These are phyloP conservation scores for Krasilnikovozyma curviuscula DNA, from an alignment of 768 basidiomycete species.

Conservation along the genomic window DNA sequence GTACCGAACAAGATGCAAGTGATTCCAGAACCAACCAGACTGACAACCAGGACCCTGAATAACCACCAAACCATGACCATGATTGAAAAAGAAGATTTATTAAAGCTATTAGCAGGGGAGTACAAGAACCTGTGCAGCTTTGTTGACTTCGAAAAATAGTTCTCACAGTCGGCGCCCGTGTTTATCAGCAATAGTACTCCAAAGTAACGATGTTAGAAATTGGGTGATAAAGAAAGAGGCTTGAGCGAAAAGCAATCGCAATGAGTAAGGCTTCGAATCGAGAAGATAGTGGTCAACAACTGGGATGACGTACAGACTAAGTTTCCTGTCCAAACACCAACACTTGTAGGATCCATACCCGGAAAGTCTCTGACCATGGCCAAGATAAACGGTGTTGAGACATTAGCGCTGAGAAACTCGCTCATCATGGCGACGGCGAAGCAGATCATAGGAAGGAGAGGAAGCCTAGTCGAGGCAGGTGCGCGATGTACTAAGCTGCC, in stretches of 20 bases:
- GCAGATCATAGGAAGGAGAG: slow-evolving; percentile 70
- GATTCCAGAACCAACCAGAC: background rate
- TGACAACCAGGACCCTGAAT: background rate
- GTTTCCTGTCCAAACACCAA: slow-evolving; percentile 76
- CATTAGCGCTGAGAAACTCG: slow-evolving; percentile 84
- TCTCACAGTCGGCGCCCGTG: slow-evolving; percentile 75
- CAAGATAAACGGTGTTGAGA: slow-evolving; percentile 72
- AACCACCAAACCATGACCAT: too few relatives aligned
- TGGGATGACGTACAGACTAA: slow-evolving; percentile 29
- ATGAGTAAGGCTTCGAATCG: slow-evolving; percentile 3
- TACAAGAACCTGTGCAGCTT: too few relatives aligned
- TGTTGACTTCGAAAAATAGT: too few relatives aligned
- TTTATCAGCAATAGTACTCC: slow-evolving; percentile 88
- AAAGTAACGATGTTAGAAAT: slow-evolving; percentile 81
- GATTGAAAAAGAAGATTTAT: slow-evolving; percentile 7
- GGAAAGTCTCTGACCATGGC: slow-evolving; percentile 61
- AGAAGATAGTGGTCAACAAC: background rate
- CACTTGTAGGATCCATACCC: slow-evolving; percentile 52
- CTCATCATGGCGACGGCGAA: slow-evolving; percentile 86
- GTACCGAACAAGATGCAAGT: slow-evolving; percentile 26
- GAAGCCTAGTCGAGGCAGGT: slow-evolving; percentile 59
- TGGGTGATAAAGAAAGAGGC: slow-evolving; percentile 84
- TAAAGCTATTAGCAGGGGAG: too few relatives aligned
- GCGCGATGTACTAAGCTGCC: slow-evolving; percentile 11
- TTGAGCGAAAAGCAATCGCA: slow-evolving; percentile 29